These are phyloP conservation scores for Xylaria palmicola DNA, from an alignment of 495 filamentous ascomycete genomes.

Conservation along the genomic window DNA sequence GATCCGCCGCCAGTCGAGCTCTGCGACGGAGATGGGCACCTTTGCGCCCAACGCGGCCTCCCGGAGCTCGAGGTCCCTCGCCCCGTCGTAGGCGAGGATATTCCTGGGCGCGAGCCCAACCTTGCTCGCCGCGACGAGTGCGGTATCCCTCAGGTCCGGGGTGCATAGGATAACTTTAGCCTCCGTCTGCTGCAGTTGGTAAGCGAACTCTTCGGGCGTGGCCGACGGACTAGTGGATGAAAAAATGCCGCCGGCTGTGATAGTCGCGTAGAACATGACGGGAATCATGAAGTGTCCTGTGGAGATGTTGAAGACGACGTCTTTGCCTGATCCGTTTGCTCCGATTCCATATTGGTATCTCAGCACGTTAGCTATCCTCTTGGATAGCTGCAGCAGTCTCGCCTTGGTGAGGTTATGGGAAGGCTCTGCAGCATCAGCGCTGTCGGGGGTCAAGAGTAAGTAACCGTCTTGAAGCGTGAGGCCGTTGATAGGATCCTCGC, in stretches of 20 bases:
- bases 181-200: constrained; percentile 41
- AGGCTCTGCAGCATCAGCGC: constrained; percentile 48
- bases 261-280: constrained; percentile 46
- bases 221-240: constrained; percentile 43
- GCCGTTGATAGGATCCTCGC: neutral
- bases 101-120: constrained; percentile 50
- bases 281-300: constrained; percentile 49
- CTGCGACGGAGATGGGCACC: constrained; percentile 25
- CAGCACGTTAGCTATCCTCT: constrained; percentile 47
- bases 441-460: constrained; percentile 33
- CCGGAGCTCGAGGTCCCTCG: constrained; percentile 10
- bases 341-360: constrained; percentile 50
- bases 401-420: constrained; percentile 48
- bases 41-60: constrained; percentile 5
- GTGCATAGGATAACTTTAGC: constrained; percentile 57
- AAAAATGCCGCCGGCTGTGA: constrained; percentile 53
- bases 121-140: constrained; percentile 57
- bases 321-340: constrained; percentile 43
- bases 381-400: constrained; percentile 40
- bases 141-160: constrained; percentile 49
- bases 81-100: constrained; percentile 35
- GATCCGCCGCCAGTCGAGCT: constrained; percentile 45
- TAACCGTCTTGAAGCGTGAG: constrained; percentile 24
- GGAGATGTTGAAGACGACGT: constrained; percentile 52
- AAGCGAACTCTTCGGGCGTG: constrained; percentile 43